These are phyloP conservation scores for Pythium utonaiense DNA, from an alignment of 352 stramenopile species.

Conservation along the genomic window DNA sequence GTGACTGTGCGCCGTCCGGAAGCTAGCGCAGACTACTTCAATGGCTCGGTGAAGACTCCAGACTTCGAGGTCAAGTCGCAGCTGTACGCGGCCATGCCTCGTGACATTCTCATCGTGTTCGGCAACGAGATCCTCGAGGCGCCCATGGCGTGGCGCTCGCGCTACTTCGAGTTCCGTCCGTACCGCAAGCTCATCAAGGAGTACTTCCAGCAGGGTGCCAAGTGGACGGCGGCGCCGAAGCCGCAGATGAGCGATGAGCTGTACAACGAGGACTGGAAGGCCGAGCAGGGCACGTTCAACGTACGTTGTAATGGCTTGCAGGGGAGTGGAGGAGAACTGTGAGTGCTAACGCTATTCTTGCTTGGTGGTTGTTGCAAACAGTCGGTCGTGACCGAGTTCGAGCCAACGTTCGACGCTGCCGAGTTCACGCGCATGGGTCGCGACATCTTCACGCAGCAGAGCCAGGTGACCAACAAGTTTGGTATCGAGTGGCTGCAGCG, in stretches of 20 bases:
- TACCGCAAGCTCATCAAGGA: slow-evolving; percentile 89
- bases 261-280: slow-evolving; percentile 86
- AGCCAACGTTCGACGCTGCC: slow-evolving; percentile 86
- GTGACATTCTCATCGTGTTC: slow-evolving; percentile 87
- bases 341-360: too few species aligned
- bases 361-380: too few species aligned
- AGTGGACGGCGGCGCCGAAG: slow-evolving; percentile 88
- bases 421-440: slow-evolving; percentile 89
- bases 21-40: slow-evolving; percentile 61
- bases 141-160: slow-evolving; percentile 87
- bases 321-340: too few species aligned
- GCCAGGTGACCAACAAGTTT: slow-evolving; percentile 89
- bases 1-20: slow-evolving; percentile 83
- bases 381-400: slow-evolving; percentile 87
- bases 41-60: slow-evolving; percentile 68
- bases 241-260: slow-evolving; percentile 89
- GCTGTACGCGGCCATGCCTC: slow-evolving; percentile 87
- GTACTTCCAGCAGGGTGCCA: slow-evolving; percentile 86
- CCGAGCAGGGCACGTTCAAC: slow-evolving; percentile 73
- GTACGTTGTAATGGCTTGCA: too few species aligned
- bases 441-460: slow-evolving; percentile 90
- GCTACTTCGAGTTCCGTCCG: slow-evolving; percentile 89
- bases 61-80: slow-evolving; percentile 84
- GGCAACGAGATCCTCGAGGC: slow-evolving; percentile 89
- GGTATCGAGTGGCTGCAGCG: slow-evolving; percentile 88